Evolutionary conservation across 2,329 filamentous ascomycete genomes (phyloP).

Genomic region (Fusarium tanahbumbuense): DNA sequence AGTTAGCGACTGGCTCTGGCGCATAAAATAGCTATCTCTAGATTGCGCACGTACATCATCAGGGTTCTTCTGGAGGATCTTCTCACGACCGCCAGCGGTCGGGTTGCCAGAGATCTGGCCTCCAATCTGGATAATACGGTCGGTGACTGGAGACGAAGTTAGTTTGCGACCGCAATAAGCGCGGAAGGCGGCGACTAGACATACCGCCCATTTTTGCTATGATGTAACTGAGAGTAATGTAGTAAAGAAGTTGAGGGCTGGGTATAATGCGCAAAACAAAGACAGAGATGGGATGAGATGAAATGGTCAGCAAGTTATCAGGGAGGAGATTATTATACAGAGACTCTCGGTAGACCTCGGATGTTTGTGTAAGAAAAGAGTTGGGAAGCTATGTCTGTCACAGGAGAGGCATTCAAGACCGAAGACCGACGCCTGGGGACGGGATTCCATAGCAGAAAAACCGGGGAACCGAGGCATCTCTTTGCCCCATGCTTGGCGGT

Average conservation of each 20-base stretch:
- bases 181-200: constrained; percentile 28
- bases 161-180: constrained; percentile 7
- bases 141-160: constrained; percentile 59
- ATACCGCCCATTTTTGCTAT: constrained; percentile 54
- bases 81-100: constrained; percentile 62
- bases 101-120: constrained; percentile 73
- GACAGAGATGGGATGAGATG: constrained; percentile 8
- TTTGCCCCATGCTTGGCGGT: constrained; percentile 40
- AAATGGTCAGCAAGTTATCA: neutral
- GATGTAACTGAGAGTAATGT: constrained; percentile 3
- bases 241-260: constrained; percentile 11
- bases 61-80: constrained; percentile 72
- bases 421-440: constrained; percentile 9
- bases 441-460: constrained; percentile 18
- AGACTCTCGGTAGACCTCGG: constrained; percentile 43
- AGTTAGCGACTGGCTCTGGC: constrained; percentile 2
- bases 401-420: constrained; percentile 24
- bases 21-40: neutral
- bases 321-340: constrained; percentile 33
- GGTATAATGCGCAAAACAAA: constrained; percentile 27
- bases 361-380: constrained; percentile 40
- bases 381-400: constrained; percentile 29
- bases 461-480: constrained; percentile 53
- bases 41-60: constrained; percentile 67
- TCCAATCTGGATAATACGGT: constrained; percentile 70